Evolutionary conservation across 352 stramenopile species (phyloP).

Genomic region (Phytophthora chlamydospora): DNA sequence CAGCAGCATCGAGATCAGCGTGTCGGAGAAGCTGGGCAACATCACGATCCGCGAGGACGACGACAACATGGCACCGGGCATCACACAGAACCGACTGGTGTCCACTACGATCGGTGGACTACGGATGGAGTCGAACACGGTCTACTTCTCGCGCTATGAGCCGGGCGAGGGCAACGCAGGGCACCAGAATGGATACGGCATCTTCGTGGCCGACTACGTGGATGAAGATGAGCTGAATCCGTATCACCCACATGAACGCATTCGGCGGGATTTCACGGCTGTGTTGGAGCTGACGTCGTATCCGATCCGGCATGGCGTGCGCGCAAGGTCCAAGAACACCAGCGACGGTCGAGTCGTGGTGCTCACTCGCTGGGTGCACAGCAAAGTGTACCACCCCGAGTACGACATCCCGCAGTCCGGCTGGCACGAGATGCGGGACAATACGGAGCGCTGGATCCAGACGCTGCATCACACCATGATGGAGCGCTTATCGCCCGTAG

Average conservation of each 20-base stretch:
- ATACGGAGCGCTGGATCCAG: conserved; percentile 45
- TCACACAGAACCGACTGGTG: conserved; percentile 51
- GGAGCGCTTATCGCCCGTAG: conserved; percentile 34
- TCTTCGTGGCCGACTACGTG: conserved; percentile 55
- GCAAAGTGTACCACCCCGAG: conserved; percentile 40
- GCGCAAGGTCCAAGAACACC: conserved; percentile 31
- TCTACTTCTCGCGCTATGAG: conserved; percentile 46
- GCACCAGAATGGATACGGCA: conserved; percentile 33
- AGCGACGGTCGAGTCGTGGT: conserved; percentile 36
- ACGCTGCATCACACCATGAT: conserved; percentile 42
- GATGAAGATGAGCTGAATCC: conserved; percentile 54
- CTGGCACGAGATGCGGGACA: conserved; percentile 42
- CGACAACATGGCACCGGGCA: conserved; percentile 35
- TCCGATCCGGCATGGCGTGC: conserved; percentile 28
- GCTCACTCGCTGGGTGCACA: conserved; percentile 43
- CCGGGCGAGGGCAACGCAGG: conserved; percentile 15
- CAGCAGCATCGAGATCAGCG: conserved; percentile 54
- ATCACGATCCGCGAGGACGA: conserved; percentile 58
- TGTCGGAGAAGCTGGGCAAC: conserved; percentile 57
- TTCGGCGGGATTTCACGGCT: conserved; percentile 47
- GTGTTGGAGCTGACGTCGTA: conserved; percentile 38
- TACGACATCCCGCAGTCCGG: conserved; percentile 35
- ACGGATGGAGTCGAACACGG: conserved; percentile 53
- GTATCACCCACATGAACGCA: conserved; percentile 46
- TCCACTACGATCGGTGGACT: conserved; percentile 31